phyloP scores from a whole-genome alignment of 106 monocot species.

The Hemerocallis citrina region DNA sequence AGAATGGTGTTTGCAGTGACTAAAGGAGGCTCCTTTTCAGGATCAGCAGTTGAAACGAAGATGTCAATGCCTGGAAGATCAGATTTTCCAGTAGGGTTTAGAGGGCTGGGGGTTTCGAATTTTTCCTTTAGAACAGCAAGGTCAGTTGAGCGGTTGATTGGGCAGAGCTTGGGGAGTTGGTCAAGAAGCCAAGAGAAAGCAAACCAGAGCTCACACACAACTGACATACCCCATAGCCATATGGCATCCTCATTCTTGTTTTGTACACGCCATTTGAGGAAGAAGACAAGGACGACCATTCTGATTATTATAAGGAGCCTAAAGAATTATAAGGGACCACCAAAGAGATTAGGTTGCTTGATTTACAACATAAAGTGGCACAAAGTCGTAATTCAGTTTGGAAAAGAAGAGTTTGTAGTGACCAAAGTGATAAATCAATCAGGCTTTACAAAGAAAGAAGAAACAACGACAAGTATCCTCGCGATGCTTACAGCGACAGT shows the following conservation, averaged over 20 bases:
- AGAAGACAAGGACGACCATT: conserved; percentile 53
- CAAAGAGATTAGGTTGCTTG: background rate
- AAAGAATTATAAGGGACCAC: background rate
- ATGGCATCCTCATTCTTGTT: conserved; percentile 77
- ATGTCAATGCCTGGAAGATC: conserved; percentile 83
- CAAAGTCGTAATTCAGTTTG: background rate
- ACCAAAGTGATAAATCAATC: background rate
- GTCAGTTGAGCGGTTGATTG: conserved; percentile 64
- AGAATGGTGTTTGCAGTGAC: conserved; percentile 90
- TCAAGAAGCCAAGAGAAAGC: conserved; percentile 92
- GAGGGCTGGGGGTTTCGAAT: conserved; percentile 48
- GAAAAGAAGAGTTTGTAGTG: background rate
- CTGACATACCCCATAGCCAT: conserved; percentile 90
- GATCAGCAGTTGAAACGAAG: conserved; percentile 92
- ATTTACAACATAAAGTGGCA: background rate
- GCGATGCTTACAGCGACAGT: no score
- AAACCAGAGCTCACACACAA: conserved; percentile 89
- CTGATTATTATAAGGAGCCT: conserved; percentile 68
- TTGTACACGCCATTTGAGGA: conserved; percentile 67
- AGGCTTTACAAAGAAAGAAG: no score
- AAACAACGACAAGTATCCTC: no score
- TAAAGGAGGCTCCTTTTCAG: conserved; percentile 80
- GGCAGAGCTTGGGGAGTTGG: conserved; percentile 72
- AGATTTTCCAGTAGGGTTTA: conserved; percentile 64
- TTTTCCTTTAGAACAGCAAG: conserved; percentile 74